Evolutionary conservation across 2,329 filamentous ascomycete species (phyloP).

Genomic region (Fusarium humuli): DNA sequence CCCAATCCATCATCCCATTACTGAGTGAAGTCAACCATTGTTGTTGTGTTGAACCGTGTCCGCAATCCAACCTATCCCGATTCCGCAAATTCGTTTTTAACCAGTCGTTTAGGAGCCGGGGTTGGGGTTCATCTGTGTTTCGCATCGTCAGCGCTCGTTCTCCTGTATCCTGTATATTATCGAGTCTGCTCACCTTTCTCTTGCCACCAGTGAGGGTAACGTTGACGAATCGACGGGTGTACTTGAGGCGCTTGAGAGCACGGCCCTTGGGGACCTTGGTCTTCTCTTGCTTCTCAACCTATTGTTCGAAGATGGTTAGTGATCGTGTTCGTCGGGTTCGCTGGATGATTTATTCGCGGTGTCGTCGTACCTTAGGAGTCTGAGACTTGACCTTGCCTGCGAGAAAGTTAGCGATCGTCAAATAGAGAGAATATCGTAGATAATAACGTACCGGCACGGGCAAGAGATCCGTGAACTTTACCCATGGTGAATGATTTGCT

Average conservation of each 20-base stretch:
- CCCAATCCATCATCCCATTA: constrained; percentile 53
- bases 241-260: constrained; percentile 95
- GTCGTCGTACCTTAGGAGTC: constrained; percentile 81
- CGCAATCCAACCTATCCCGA: constrained; percentile 47
- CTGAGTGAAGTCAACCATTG: constrained; percentile 49
- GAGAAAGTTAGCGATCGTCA: constrained; percentile 65
- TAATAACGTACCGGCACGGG: constrained; percentile 73
- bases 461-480: constrained; percentile 94
- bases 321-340: constrained; percentile 45
- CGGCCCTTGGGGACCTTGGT: constrained; percentile 96
- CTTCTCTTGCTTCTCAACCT: constrained; percentile 95
- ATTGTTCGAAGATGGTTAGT: constrained; percentile 47
- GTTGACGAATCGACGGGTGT: constrained; percentile 98
- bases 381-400: constrained; percentile 98
- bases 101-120: constrained; percentile 71
- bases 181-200: constrained; percentile 80
- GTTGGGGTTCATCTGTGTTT: constrained; percentile 86
- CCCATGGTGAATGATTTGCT: constrained; percentile 73
- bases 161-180: background rate
- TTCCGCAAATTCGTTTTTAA: constrained; percentile 44
- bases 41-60: constrained; percentile 48
- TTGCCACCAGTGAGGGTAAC: constrained; percentile 97
- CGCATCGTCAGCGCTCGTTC: constrained; percentile 42
- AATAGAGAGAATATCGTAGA: constrained; percentile 11
- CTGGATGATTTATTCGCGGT: constrained; percentile 34